These are phyloP conservation scores for Leishmania turanica DNA, from an alignment of 208 protist species.

Conservation along the genomic window DNA sequence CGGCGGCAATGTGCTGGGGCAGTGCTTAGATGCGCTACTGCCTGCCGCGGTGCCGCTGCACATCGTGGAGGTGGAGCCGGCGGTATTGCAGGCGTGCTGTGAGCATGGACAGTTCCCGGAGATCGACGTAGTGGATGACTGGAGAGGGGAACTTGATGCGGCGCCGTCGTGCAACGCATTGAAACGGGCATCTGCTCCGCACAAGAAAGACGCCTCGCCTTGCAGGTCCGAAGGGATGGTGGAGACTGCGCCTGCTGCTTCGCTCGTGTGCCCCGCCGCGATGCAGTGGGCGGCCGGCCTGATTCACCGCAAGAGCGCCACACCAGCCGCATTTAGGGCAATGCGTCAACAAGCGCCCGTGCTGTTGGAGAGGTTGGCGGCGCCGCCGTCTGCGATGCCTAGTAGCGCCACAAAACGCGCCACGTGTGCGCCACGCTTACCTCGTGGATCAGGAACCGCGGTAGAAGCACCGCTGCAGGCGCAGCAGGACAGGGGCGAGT, in stretches of 20 bases:
- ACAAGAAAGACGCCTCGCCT: neutral
- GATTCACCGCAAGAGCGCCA: neutral
- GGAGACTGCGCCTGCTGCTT: neutral
- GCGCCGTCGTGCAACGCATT: neutral
- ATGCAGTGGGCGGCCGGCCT: neutral
- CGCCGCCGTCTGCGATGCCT: neutral
- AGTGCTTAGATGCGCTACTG: slow-evolving; percentile 61
- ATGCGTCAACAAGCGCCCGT: neutral
- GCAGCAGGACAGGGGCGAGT: neutral
- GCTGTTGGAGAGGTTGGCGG: neutral
- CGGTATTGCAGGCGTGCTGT: slow-evolving; percentile 58
- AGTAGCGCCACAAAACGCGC: neutral
- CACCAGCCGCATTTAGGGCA: slow-evolving; percentile 2
- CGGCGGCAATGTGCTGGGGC: slow-evolving; percentile 82
- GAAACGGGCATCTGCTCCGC: neutral
- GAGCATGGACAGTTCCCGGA: slow-evolving; percentile 49
- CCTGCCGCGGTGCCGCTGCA: slow-evolving; percentile 54
- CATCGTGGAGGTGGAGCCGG: slow-evolving; percentile 80
- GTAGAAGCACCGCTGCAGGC: neutral
- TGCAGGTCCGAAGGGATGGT: neutral
- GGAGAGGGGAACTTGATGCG: neutral
- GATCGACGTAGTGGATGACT: neutral
- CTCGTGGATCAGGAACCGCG: neutral
- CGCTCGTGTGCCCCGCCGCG: neutral
- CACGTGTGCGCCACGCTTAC: neutral